Percentiles rank a stretch among this genome's conserved stretches.
These are phyloP conservation scores for Postia placenta DNA, from an alignment of 768 basidiomycete genomes.

Conservation along the genomic window DNA sequence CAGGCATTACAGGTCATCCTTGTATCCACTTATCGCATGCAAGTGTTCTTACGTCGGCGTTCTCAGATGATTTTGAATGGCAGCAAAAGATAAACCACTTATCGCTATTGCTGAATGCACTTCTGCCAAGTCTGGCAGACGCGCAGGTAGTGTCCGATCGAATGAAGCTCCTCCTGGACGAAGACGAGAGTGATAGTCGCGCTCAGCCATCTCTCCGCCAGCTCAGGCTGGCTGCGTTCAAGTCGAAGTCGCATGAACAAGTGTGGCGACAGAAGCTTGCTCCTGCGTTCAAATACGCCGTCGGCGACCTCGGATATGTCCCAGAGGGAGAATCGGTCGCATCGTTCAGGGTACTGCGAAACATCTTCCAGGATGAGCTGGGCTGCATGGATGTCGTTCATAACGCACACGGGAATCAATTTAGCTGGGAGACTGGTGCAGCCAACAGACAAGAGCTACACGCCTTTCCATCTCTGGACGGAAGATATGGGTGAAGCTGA, in stretches of 20 bases:
- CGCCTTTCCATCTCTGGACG: slow-evolving; percentile 28
- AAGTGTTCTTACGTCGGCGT: neutral
- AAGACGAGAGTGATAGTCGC: slow-evolving; percentile 14
- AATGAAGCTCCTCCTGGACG: slow-evolving; percentile 27
- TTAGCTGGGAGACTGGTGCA: slow-evolving; percentile 32
- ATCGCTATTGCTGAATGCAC: slow-evolving; percentile 30
- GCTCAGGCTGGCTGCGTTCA: slow-evolving; percentile 32
- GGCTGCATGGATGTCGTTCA: slow-evolving; percentile 18
- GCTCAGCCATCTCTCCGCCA: slow-evolving; percentile 27
- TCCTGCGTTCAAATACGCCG: slow-evolving; percentile 32
- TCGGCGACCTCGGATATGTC: slow-evolving; percentile 43
- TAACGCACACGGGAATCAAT: slow-evolving; percentile 26
- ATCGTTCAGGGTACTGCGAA: slow-evolving; percentile 33
- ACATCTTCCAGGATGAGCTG: slow-evolving; percentile 29
- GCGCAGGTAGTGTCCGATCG: slow-evolving; percentile 25
- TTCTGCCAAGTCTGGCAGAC: slow-evolving; percentile 32
- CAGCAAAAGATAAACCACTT: slow-evolving; percentile 37
- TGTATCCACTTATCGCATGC: slow-evolving; percentile 2
- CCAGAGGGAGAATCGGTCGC: slow-evolving; percentile 29
- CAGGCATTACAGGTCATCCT: slow-evolving; percentile 10
- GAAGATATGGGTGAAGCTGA: slow-evolving; percentile 27
- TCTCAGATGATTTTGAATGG: slow-evolving; percentile 27
- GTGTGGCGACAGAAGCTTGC: slow-evolving; percentile 36
- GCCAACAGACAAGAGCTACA: slow-evolving; percentile 26
- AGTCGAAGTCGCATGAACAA: slow-evolving; percentile 30